These are phyloP conservation scores for Pichiaceae sp. DNA, from an alignment of 1,139 yeast genomes.

Conservation along the genomic window DNA sequence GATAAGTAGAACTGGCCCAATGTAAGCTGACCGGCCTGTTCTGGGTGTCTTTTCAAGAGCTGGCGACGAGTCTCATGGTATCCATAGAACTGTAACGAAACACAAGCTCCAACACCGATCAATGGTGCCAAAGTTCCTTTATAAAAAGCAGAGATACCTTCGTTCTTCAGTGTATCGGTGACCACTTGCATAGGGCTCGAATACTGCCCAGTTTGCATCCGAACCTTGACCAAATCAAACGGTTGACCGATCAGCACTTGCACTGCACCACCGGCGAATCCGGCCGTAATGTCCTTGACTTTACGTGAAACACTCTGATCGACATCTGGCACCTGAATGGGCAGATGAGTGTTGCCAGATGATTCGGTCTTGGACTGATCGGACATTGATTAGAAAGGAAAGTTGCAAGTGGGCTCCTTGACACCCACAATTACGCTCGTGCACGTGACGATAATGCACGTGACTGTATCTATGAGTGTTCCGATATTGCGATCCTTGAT, in stretches of 20 bases:
- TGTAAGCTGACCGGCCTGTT: constrained; percentile 29
- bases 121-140: constrained; percentile 44
- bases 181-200: constrained; percentile 40
- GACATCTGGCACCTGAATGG: constrained; percentile 21
- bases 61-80: constrained; percentile 71
- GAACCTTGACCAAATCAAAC: constrained; percentile 59
- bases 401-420: no score
- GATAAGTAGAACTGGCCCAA: constrained; percentile 59
- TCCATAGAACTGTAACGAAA: constrained; percentile 66
- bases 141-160: constrained; percentile 58
- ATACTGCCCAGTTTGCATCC: constrained; percentile 50
- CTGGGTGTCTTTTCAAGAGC: constrained; percentile 27
- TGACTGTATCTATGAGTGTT: no score
- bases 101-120: constrained; percentile 66
- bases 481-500: no score
- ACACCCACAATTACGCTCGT: no score
- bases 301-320: constrained; percentile 50
- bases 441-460: no score
- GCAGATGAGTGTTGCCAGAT: no score
- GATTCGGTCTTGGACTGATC: no score
- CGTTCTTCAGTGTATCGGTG: constrained; percentile 45
- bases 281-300: constrained; percentile 45
- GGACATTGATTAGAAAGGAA: no score
- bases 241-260: constrained; percentile 75
- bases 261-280: constrained; percentile 47